Evolutionary conservation across 2,329 filamentous ascomycete genomes (phyloP).

Genomic region (Cladophialophora bantiana): DNA sequence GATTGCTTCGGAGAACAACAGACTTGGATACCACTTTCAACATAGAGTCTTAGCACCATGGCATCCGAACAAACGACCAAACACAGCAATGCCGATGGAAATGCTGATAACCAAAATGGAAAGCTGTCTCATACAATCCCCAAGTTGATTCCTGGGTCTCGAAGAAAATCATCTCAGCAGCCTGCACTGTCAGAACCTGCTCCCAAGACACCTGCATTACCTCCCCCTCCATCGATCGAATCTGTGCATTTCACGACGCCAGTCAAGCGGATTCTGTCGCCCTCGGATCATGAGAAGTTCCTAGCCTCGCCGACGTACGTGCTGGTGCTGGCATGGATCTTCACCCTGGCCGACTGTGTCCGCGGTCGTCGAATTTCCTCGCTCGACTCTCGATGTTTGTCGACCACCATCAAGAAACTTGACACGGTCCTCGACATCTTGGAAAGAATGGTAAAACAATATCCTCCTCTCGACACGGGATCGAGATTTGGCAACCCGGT

Average conservation of each 20-base stretch:
- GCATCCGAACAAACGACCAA: background rate
- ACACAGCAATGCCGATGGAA: background rate
- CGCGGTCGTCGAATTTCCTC: conserved; percentile 70
- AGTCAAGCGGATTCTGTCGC: conserved; percentile 79
- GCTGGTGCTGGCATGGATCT: conserved; percentile 83
- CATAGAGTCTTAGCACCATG: background rate
- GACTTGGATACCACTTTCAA: background rate
- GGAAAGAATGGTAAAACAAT: conserved; percentile 68
- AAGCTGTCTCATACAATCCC: conserved; percentile 31
- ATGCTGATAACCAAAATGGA: background rate
- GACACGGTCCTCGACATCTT: conserved; percentile 73
- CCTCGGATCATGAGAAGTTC: conserved; percentile 81
- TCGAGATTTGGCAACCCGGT: conserved; percentile 94
- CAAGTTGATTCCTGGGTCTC: conserved; percentile 42
- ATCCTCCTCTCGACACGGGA: conserved; percentile 85
- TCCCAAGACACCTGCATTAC: conserved; percentile 77
- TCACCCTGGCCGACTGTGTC: conserved; percentile 83
- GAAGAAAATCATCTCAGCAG: conserved; percentile 43
- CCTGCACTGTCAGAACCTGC: conserved; percentile 59
- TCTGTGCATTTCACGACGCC: conserved; percentile 71
- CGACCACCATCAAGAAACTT: conserved; percentile 68
- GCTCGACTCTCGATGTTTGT: conserved; percentile 65
- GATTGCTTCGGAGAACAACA: background rate
- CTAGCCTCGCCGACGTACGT: conserved; percentile 75
- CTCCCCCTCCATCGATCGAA: conserved; percentile 69